Base-by-base conservation (phyloP, 2,329 filamentous ascomycete genomes). In the Colletotrichum agaves region DNA sequence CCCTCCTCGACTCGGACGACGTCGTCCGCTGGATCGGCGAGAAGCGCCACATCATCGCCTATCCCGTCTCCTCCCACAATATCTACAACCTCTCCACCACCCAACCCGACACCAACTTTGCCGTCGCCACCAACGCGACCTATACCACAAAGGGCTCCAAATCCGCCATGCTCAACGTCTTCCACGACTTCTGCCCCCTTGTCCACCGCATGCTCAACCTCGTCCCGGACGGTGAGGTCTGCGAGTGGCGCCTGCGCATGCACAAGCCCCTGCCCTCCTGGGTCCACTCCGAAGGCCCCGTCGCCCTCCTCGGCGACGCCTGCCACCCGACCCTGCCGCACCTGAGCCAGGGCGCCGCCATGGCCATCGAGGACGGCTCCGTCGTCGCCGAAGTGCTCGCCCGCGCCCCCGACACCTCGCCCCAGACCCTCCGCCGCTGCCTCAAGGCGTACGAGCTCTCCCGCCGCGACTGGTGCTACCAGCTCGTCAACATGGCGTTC, bases 11-110 rank as follows among this genome's bases (percentile, higher is more conserved):
- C 71, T 83, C 85, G 47, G 87, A 93, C 73, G 82, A 85, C 55
- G 91, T 91, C 3, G 90, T 89, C 43, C 86, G 92, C 56, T 94
- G 91, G 92, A 91, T 94, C 58, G 92, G 92, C 35, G 88, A 89
- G 74, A 87, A 87, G 72, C 85, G 91, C 1, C 92, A 94, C 77
- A 91, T 93, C 76, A 92, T 94, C 72, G 91, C 91, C 0, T 95
- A 94, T 75, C 89, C 91, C 0, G 89, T 95, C 47, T 84, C 87
- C 69, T 86, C 84, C 74, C 88, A 92, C 73, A 84, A 83, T 39
- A 85, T 90, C 72, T 91, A 90, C 79, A 91, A 91, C 77, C 79
- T 91, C 37, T 88, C 88, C 12, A 84, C 87, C 11, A 82, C 86
- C 33, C 88, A 90, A 75, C 88, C 88, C 3, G 88, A 90, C 72